Base-by-base conservation (phyloP, 768 basidiomycete species). In the Rhizopogon rudus region DNA sequence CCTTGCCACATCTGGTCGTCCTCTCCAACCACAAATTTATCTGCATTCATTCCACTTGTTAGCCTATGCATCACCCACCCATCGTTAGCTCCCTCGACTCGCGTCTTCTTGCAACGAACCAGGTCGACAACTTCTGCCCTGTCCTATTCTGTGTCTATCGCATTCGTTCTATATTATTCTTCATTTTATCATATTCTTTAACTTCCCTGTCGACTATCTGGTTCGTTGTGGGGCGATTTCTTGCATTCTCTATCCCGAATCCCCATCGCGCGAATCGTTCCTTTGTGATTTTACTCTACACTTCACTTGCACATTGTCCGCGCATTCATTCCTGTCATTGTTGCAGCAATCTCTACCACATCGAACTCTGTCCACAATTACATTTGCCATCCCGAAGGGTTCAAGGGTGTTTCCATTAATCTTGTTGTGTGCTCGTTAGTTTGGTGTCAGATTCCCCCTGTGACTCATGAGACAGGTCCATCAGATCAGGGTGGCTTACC, bases 91-190 rank as follows among this genome's bases (percentile, higher is more conserved):
- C 75, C 73, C 73, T 68, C 57, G 59, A 58, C 52, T 52, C 71
- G 69, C 71, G 75, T 74, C 72, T 70, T 65, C 67, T 73, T 63
- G 70, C 74, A 76, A 73, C 70, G 70, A 71, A 78, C 73, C 73
- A 77, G 76, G 73, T 75, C 77, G 75, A 81, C 78, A 81, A 72
- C 75, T 71, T 75, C 71, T 72, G 69, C 67, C 73, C 75, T 68
- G 35, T 49, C 59, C 68, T 67, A 65, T 64, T 68, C 66, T 63
- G 65, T 71, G 65, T 68, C 70, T 64, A 71, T 73, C 72, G 78
- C 78, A 76, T 80, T 81, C 77, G 73, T 82, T 77, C 77, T 81
- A 77, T 83, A 81, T 90, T 89, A 89, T 89, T 88, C 80, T 82
- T 87, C 85, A 86, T 75, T 78, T 87, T 86, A 88, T 84, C 78